Evolutionary conservation across 805 yeast species (phyloP).

Genomic region (Starmerella potacharoeniae): DNA sequence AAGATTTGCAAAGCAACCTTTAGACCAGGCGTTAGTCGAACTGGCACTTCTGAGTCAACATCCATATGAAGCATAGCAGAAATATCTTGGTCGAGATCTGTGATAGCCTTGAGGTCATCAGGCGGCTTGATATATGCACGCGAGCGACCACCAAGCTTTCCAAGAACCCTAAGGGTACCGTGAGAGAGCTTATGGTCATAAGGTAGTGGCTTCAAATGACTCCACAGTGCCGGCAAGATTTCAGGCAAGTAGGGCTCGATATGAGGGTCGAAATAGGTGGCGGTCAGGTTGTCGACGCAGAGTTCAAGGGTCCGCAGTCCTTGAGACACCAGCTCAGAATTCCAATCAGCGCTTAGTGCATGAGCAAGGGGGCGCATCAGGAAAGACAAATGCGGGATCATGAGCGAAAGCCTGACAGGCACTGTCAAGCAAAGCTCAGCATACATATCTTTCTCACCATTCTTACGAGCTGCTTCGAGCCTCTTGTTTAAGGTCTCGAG

Average conservation of each 20-base stretch:
- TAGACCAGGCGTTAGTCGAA: slow-evolving; percentile 75
- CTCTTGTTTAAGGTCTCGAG: slow-evolving; percentile 76
- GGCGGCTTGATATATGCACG: slow-evolving; percentile 74
- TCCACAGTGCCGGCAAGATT: slow-evolving; percentile 87
- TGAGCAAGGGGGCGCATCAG: slow-evolving; percentile 83
- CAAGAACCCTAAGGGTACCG: slow-evolving; percentile 82
- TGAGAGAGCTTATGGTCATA: slow-evolving; percentile 92
- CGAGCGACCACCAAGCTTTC: slow-evolving; percentile 93
- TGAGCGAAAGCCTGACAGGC: slow-evolving; percentile 84
- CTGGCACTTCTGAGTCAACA: slow-evolving; percentile 40
- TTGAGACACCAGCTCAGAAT: slow-evolving; percentile 84
- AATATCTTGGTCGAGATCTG: slow-evolving; percentile 49
- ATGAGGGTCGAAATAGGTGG: slow-evolving; percentile 94
- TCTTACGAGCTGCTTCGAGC: slow-evolving; percentile 69
- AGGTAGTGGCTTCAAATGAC: slow-evolving; percentile 81
- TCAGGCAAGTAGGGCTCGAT: slow-evolving; percentile 93
- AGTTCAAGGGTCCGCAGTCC: slow-evolving; percentile 89
- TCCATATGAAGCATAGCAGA: slow-evolving; percentile 58
- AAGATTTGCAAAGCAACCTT: slow-evolving; percentile 64
- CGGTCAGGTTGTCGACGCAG: slow-evolving; percentile 91
- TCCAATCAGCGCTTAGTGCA: slow-evolving; percentile 60
- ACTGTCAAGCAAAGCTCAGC: slow-evolving; percentile 92
- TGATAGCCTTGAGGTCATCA: slow-evolving; percentile 45
- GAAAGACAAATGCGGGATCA: slow-evolving; percentile 84
- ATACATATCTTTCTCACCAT: slow-evolving; percentile 85